A percentile compares a stretch with the other conserved stretches of the same genome.
Conservation (phyloP, 345 rosid species). For the Salix suchowensis region DNA sequence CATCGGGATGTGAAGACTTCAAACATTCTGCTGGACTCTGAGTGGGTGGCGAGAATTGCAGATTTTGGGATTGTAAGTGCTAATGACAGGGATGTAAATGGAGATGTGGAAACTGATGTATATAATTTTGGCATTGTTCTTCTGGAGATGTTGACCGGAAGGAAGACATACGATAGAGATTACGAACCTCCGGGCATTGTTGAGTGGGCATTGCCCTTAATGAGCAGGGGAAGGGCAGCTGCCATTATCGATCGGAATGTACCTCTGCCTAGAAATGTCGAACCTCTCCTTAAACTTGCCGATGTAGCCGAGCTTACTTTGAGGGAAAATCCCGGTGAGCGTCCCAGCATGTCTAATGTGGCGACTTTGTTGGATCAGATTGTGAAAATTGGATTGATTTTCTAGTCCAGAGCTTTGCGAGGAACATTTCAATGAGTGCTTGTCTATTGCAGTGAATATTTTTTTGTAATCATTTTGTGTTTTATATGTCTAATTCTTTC, state of each 20-base stretch:
- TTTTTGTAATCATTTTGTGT: background rate
- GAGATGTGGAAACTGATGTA: constrained; percentile 58
- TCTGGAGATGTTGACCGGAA: constrained; percentile 79
- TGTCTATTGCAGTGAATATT: background rate
- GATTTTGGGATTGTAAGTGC: constrained; percentile 68
- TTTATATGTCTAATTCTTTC: background rate
- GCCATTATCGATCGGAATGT: constrained; percentile 53
- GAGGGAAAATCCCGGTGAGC: constrained; percentile 57
- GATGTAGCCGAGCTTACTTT: constrained; percentile 69
- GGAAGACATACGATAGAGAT: constrained; percentile 69
- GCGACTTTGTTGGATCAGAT: constrained; percentile 60
- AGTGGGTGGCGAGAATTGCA: constrained; percentile 81
- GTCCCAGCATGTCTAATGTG: constrained; percentile 61
- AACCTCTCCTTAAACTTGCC: constrained; percentile 76
- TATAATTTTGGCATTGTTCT: constrained; percentile 62
- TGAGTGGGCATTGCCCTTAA: constrained; percentile 70
- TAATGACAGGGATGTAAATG: constrained; percentile 41
- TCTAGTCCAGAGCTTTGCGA: constrained; percentile 5
- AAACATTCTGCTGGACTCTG: constrained; percentile 78
- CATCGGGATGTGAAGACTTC: constrained; percentile 72
- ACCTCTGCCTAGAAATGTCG: constrained; percentile 73
- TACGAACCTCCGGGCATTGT: constrained; percentile 52
- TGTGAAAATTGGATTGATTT: constrained; percentile 59
- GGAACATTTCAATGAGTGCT: background rate
- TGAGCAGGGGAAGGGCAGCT: constrained; percentile 59